Base-by-base conservation (phyloP, 2,329 filamentous ascomycete genomes). In the Lasiodiplodia sp. region DNA sequence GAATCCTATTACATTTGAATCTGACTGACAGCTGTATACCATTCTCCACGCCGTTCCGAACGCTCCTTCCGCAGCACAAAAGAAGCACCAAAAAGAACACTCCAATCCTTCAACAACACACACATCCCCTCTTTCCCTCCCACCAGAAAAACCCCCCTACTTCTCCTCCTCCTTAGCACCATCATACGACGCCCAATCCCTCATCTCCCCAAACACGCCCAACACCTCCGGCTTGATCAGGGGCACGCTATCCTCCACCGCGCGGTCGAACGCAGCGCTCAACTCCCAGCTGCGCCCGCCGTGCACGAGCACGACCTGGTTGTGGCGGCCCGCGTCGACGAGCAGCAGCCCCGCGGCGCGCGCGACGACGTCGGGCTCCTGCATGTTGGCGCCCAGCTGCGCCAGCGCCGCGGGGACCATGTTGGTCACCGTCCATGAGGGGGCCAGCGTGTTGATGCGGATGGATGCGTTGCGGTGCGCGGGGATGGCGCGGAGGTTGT, bases 361-460 rank as follows among this genome's bases (percentile, higher is more conserved):
- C 11, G 74, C 77, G 0, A 75, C 74, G 0, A 74, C 73, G 49
- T 77, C 74, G 0, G 76, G 53, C 0, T 79, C 70, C 75, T 89
- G 87, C 0, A 3, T 71, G 66, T 58, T 78, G 75, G 25, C 73
- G 67, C 25, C 58, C 68, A 14, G 63, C 69, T 44, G 72, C 72
- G 7, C 78, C 18, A 75, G 21, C 1, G 47, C 66, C 2, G 47
- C 51, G 8, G 71, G 71, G 0, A 78, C 56, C 31, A 79, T 75
- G 18, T 69, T 70, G 0, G 76, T 78, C 21, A 71, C 72, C 4
- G 77, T 78, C 76, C 76, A 79, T 10, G 70, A 71, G 1, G 77
- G 77, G 0, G 75, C 75, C 34, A 78, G 71, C 40, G 74, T 73
- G 66, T 79, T 78, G 70, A 78, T 74, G 47, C 76, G 76, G 68